Base-by-base conservation (phyloP, 2,329 filamentous ascomycete species). In the Ustulina deusta region DNA sequence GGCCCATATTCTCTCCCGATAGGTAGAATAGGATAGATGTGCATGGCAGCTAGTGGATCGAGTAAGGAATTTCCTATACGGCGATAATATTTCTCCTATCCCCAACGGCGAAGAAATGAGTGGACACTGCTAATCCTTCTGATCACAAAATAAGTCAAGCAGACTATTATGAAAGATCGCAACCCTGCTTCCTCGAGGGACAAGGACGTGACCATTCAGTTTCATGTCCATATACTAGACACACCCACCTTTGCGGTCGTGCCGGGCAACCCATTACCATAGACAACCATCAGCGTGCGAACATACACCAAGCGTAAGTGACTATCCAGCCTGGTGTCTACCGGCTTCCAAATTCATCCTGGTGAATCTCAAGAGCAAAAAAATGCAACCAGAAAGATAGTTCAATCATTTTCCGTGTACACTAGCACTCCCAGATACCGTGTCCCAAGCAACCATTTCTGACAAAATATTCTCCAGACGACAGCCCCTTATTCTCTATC, bases 151-250 rank as follows among this genome's bases (percentile, higher is more conserved):
- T 1, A 27, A 58, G 61, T 51, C 44, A 51, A 27, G 9, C 42
- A 63, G 32, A 57, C 4, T 17, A 57, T 65, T 10, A 13, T 13
- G 4, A 22, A 10, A 6, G 54, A 38, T 15, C 32, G 6, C 6
- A 32, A 55, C 11, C 20, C 22, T 5, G 5, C 48, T 6, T 40
- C 7, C 20, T 20, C 7, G 27, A 65, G 38, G 46, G 60, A 69
- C 25, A 60, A 36, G 20, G 56, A 58, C 22, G 55, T 51, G 29
- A 40, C 66, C 17, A 64, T 69, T 6, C 49, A 58, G 11, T 42
- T 66, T 11, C 55, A 65, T 40, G 74, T 80, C 1, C 78, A 81
- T 61, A 77, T 81, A 17, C 71, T 82, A 51, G 80, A 81, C 71
- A 73, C 77, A 2, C 61, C 58, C 0, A 40, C 54, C 9, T 83